phyloP scores from a whole-genome alignment of 345 rosid genomes.

The Brassica nigra region DNA sequence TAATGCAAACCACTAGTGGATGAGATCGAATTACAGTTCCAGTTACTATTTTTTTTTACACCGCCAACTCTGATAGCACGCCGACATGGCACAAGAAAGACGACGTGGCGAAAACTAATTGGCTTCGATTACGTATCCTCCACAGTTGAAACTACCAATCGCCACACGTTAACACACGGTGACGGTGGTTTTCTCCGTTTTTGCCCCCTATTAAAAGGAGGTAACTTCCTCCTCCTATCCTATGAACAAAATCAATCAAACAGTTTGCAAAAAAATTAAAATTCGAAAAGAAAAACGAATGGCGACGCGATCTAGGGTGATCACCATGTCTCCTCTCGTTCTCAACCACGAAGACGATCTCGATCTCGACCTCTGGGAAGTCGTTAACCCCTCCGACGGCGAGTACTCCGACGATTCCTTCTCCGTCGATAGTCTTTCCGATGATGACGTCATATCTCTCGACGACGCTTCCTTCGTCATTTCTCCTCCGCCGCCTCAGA shows the following conservation, averaged over 20 bases:
- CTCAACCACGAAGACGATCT: not conserved
- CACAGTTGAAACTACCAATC: slow-evolving; percentile 1
- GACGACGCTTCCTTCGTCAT: slow-evolving; percentile 25
- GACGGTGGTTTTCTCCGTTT: not conserved
- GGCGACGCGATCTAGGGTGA: slow-evolving; percentile 16
- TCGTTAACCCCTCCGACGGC: slow-evolving; percentile 46
- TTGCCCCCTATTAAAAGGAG: not conserved
- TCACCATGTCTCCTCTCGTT: slow-evolving; percentile 23
- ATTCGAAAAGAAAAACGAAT: not conserved
- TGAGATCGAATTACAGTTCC: slow-evolving; percentile 15
- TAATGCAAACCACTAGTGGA: not conserved
- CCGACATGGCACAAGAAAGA: not conserved
- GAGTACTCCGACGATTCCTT: slow-evolving; percentile 44
- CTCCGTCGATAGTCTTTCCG: slow-evolving; percentile 42
- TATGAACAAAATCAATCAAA: not conserved
- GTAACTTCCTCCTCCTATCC: not conserved
- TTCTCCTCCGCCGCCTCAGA: slow-evolving; percentile 14
- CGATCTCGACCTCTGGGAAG: slow-evolving; percentile 43
- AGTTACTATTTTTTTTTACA: not conserved
- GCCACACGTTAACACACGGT: slow-evolving; percentile 1
- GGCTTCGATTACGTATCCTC: not conserved
- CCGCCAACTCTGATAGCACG: not conserved
- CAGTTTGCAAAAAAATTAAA: not conserved
- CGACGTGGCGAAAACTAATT: not conserved
- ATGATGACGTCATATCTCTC: slow-evolving; percentile 37